Percentiles rank a stretch among this genome's conserved stretches.
Evolutionary conservation across 2,329 filamentous ascomycete species (phyloP).

Genomic region (Sporothrix globosa): DNA sequence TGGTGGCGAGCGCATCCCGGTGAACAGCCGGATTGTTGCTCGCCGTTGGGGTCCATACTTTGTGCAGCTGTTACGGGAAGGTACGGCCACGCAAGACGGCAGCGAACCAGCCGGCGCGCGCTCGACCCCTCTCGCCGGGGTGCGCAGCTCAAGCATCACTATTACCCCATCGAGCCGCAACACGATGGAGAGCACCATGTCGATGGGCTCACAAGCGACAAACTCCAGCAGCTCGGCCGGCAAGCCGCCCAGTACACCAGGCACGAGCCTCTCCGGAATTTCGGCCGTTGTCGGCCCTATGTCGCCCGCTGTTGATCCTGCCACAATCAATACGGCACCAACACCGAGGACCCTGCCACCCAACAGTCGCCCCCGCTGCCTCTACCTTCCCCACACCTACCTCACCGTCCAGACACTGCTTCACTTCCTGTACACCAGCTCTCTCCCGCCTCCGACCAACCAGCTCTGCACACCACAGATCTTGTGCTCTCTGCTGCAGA

Average conservation of each 20-base stretch:
- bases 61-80: conserved; percentile 85
- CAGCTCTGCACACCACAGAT: conserved; percentile 91
- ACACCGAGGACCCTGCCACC: conserved; percentile 62
- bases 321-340: conserved; percentile 58
- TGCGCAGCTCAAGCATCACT: conserved; percentile 80
- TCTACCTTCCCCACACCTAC: conserved; percentile 91
- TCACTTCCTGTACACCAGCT: conserved; percentile 91
- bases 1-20: conserved; percentile 85
- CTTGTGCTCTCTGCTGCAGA: conserved; percentile 89
- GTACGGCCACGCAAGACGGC: conserved; percentile 70
- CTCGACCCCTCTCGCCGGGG: conserved; percentile 62
- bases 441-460: conserved; percentile 74
- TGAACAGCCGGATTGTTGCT: conserved; percentile 87
- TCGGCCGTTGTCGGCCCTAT: conserved; percentile 37
- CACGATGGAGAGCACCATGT: conserved; percentile 53
- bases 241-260: conserved; percentile 51
- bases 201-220: conserved; percentile 45
- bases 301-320: conserved; percentile 48
- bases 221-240: conserved; percentile 43
- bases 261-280: conserved; percentile 50
- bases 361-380: conserved; percentile 73
- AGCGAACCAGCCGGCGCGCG: conserved; percentile 76
- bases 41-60: conserved; percentile 95
- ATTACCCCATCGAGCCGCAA: conserved; percentile 71
- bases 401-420: conserved; percentile 87